These are phyloP conservation scores for Pleurotus djamor DNA, from an alignment of 768 basidiomycete genomes.

Conservation along the genomic window DNA sequence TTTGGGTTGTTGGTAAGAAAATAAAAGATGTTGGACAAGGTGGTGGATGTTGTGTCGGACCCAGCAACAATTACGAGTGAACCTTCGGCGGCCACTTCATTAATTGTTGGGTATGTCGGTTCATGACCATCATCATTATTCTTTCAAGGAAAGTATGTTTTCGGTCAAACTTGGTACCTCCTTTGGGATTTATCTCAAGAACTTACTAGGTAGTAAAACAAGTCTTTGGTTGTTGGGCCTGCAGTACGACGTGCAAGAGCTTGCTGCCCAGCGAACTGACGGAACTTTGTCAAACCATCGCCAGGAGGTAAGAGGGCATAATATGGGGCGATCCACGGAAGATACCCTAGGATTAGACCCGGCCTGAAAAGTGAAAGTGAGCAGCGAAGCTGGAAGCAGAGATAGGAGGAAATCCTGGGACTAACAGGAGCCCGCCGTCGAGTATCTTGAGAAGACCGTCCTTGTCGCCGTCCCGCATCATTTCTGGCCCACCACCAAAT, in stretches of 20 bases:
- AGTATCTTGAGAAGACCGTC: constrained; percentile 14
- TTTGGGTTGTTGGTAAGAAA: constrained; percentile 34
- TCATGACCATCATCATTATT: constrained; percentile 20
- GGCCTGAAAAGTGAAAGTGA: neutral
- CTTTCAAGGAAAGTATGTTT: constrained; percentile 8
- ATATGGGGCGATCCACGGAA: constrained; percentile 19
- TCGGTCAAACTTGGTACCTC: no score
- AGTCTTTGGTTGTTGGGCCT: constrained; percentile 20
- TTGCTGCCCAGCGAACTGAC: constrained; percentile 20
- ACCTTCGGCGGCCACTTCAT: constrained; percentile 25
- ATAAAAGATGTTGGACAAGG: constrained; percentile 34
- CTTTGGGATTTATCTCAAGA: neutral
- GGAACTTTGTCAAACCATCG: constrained; percentile 14
- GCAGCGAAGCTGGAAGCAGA: no score
- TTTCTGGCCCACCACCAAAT: constrained; percentile 35
- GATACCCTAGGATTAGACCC: constrained; percentile 14
- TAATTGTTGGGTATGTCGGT: constrained; percentile 13
- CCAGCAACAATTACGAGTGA: constrained; percentile 37
- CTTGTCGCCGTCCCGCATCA: constrained; percentile 36
- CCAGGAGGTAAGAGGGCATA: constrained; percentile 23
- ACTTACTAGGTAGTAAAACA: constrained; percentile 42
- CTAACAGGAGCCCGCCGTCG: constrained; percentile 15
- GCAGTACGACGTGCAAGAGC: constrained; percentile 14
- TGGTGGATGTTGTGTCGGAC: constrained; percentile 44
- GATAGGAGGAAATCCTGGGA: neutral